Conservation (phyloP, 1,284 basidiomycete species). For the Malassezia dermatis region DNA sequence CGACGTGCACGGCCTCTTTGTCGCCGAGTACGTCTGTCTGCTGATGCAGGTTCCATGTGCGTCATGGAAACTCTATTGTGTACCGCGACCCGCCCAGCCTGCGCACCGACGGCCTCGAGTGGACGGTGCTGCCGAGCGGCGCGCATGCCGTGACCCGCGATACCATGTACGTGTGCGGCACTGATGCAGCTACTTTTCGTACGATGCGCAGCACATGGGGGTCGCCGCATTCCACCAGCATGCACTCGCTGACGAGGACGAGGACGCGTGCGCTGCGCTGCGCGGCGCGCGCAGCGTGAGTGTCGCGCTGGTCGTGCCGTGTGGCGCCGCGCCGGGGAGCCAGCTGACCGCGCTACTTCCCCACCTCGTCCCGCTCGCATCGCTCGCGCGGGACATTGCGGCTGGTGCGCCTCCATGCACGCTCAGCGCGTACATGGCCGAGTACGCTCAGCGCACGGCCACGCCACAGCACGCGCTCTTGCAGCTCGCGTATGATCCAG, state of each 20-base stretch:
- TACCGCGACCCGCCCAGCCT: conserved; percentile 6
- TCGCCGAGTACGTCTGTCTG: conserved; percentile 9
- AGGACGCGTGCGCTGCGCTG: background rate
- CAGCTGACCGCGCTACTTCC: conserved; percentile 7
- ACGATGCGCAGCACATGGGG: background rate
- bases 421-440: background rate
- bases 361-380: background rate
- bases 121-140: conserved; percentile 16
- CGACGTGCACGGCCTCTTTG: conserved; percentile 11
- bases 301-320: conserved; percentile 5
- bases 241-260: background rate
- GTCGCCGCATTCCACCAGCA: conserved; percentile 7
- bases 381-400: conserved; percentile 1
- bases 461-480: background rate
- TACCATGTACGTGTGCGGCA: conserved; percentile 1
- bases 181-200: conserved; percentile 10
- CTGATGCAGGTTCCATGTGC: conserved; percentile 9
- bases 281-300: conserved; percentile 11
- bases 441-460: background rate
- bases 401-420: background rate
- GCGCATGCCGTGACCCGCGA: conserved; percentile 10
- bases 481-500: conserved; percentile 14
- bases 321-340: background rate
- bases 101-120: conserved; percentile 8
- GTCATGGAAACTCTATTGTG: conserved; percentile 13